phyloP scores from a whole-genome alignment of 768 basidiomycete genomes.

The Imleria badia region DNA sequence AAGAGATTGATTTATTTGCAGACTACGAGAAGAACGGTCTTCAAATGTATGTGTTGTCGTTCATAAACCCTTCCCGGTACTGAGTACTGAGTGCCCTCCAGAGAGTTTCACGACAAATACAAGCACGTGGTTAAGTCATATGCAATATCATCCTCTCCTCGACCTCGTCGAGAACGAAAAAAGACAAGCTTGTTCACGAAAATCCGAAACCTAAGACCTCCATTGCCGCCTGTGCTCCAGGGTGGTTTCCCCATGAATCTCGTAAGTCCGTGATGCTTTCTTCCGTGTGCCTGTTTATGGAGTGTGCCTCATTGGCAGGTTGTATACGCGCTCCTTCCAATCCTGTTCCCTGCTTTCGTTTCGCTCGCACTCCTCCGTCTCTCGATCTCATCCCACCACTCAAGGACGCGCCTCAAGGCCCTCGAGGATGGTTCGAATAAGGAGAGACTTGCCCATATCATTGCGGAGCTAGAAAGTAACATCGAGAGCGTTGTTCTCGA shows the following conservation, averaged over 20 bases:
- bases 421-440: constrained; percentile 57
- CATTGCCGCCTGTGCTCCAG: constrained; percentile 60
- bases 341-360: constrained; percentile 62
- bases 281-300: not conserved
- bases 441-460: constrained; percentile 53
- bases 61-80: constrained; percentile 1
- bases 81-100: constrained; percentile 27
- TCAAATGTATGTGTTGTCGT: constrained; percentile 48
- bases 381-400: constrained; percentile 54
- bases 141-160: constrained; percentile 42
- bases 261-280: constrained; percentile 39
- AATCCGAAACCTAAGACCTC: constrained; percentile 38
- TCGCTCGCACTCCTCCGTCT: constrained; percentile 57
- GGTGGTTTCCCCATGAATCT: constrained; percentile 69
- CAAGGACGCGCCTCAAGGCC: constrained; percentile 60
- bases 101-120: constrained; percentile 58
- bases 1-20: constrained; percentile 63
- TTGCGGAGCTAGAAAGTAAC: constrained; percentile 57
- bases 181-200: constrained; percentile 43
- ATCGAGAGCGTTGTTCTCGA: constrained; percentile 64
- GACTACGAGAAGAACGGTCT: constrained; percentile 57
- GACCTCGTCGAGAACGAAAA: constrained; percentile 43
- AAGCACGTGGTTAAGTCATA: constrained; percentile 56
- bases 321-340: constrained; percentile 55
- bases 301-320: constrained; percentile 37